Evolutionary conservation across 257 asterid species (phyloP).

Genomic region (Rauvolfia tetraphylla): DNA sequence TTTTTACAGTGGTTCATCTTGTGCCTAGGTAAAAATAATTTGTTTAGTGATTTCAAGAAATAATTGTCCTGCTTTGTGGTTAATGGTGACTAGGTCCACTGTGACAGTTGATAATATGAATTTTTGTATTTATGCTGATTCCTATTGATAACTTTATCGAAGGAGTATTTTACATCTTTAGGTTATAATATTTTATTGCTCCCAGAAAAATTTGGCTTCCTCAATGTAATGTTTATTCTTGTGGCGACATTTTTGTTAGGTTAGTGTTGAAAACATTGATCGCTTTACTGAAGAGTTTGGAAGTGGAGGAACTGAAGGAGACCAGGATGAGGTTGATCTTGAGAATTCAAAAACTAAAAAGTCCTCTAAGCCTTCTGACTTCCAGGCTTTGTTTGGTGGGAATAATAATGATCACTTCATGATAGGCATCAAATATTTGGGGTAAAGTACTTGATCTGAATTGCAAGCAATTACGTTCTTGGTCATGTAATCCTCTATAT

Average conservation of each 20-base stretch:
- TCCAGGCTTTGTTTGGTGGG: conserved; percentile 69
- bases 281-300: conserved; percentile 78
- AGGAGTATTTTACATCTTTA: neutral
- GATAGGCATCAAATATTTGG: conserved; percentile 78
- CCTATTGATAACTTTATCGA: neutral
- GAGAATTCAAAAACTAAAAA: conserved; percentile 47
- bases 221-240: neutral
- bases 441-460: conserved; percentile 39
- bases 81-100: neutral
- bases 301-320: conserved; percentile 47
- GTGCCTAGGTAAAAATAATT: neutral
- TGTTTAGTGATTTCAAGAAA: neutral
- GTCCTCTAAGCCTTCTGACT: conserved; percentile 69
- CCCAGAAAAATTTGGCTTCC: neutral
- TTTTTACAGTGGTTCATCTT: neutral
- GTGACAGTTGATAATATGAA: neutral
- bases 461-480: neutral
- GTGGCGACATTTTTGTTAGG: conserved; percentile 35
- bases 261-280: conserved; percentile 60
- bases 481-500: neutral
- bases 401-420: conserved; percentile 82
- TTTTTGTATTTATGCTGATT: neutral
- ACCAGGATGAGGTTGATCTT: conserved; percentile 38
- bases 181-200: neutral
- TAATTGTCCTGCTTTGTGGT: neutral